phyloP scores from a whole-genome alignment of 2,329 filamentous ascomycete species.

The Colletotrichum musicola region DNA sequence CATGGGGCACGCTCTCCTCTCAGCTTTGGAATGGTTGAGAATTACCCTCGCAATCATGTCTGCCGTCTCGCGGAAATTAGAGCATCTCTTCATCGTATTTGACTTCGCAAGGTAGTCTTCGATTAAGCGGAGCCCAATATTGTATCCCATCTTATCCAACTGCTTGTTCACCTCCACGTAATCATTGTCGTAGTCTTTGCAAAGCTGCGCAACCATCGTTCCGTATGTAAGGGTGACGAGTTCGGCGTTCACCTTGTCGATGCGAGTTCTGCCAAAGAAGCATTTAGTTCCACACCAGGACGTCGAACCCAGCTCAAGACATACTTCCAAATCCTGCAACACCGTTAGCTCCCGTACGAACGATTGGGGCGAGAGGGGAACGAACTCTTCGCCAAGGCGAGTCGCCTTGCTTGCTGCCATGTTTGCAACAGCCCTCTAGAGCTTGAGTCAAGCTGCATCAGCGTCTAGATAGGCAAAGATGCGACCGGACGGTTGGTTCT shows the following conservation, averaged over 20 bases:
- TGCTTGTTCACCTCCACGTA: constrained; percentile 98
- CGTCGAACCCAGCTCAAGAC: constrained; percentile 50
- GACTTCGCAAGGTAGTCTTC: constrained; percentile 98
- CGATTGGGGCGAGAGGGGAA: constrained; percentile 38
- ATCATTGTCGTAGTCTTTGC: constrained; percentile 94
- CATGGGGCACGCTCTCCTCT: neutral
- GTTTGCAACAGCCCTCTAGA: constrained; percentile 18
- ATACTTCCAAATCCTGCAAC: constrained; percentile 89
- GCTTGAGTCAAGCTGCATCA: no score
- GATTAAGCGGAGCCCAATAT: constrained; percentile 94
- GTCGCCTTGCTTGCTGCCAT: constrained; percentile 73
- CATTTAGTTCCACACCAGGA: constrained; percentile 31
- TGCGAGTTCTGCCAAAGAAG: constrained; percentile 76
- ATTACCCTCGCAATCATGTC: constrained; percentile 93
- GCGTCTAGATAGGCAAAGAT: no score
- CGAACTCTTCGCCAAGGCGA: constrained; percentile 73
- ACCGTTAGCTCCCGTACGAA: constrained; percentile 30
- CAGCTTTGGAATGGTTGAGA: constrained; percentile 16
- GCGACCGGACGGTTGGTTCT: no score
- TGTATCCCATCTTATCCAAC: constrained; percentile 99
- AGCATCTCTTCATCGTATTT: constrained; percentile 87
- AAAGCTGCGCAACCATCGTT: constrained; percentile 95
- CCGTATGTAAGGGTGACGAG: constrained; percentile 97
- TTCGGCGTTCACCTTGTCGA: constrained; percentile 98
- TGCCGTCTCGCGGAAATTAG: constrained; percentile 94